A percentile compares a stretch with the other conserved stretches of the same genome.
phyloP scores from a whole-genome alignment of 495 filamentous ascomycete species.

The Astrothelium macrocarpum region DNA sequence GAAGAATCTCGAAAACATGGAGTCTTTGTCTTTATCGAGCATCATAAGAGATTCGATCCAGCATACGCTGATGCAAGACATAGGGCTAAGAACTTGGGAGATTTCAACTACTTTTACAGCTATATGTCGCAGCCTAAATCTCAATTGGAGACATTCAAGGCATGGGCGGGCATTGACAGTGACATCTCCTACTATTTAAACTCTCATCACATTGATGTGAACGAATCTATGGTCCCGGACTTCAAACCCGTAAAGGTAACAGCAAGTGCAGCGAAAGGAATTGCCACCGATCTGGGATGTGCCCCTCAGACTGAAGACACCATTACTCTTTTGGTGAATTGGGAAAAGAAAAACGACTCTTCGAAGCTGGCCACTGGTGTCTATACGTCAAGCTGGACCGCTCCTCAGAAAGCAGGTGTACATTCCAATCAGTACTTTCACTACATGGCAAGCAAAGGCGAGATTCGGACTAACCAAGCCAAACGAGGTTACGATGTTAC shows the following conservation, averaged over 20 bases:
- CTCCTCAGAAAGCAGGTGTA: slow-evolving; percentile 81
- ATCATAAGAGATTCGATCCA: slow-evolving; percentile 93
- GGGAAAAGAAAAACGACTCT: slow-evolving; percentile 61
- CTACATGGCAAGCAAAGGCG: slow-evolving; percentile 73
- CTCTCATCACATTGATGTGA: slow-evolving; percentile 85
- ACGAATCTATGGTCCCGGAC: slow-evolving; percentile 78
- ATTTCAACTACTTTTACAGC: slow-evolving; percentile 96
- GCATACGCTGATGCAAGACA: slow-evolving; percentile 80
- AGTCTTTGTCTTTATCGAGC: slow-evolving; percentile 89
- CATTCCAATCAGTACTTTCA: slow-evolving; percentile 96
- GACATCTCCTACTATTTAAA: slow-evolving; percentile 96
- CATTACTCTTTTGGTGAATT: slow-evolving; percentile 80
- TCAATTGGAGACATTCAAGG: slow-evolving; percentile 91
- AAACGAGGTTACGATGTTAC: slow-evolving; percentile 94
- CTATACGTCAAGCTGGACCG: slow-evolving; percentile 91
- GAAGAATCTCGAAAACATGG: slow-evolving; percentile 60
- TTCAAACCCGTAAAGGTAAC: slow-evolving; percentile 72
- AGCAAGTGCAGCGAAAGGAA: slow-evolving; percentile 63
- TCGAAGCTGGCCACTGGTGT: slow-evolving; percentile 72
- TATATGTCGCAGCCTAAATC: slow-evolving; percentile 95
- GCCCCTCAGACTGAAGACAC: slow-evolving; percentile 78
- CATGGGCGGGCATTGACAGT: slow-evolving; percentile 83
- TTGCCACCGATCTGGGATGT: slow-evolving; percentile 65
- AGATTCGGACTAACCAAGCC: slow-evolving; percentile 84
- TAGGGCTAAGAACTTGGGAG: slow-evolving; percentile 61